Conservation (phyloP, 2,329 filamentous ascomycete species). For the Triangularia setosa region DNA sequence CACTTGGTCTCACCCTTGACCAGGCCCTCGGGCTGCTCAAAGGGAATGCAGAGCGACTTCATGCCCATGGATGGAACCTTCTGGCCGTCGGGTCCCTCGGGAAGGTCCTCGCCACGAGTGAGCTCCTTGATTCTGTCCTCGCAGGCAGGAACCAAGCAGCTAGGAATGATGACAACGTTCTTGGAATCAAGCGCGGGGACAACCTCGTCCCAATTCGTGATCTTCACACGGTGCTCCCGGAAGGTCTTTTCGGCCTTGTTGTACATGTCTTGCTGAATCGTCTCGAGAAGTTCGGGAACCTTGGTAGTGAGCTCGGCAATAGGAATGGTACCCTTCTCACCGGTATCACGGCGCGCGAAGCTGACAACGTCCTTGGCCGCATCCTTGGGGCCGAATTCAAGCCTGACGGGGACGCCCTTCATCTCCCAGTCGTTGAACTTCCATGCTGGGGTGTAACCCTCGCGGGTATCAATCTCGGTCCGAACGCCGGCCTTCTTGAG, state of each 20-base stretch:
- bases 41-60: constrained; percentile 71
- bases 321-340: constrained; percentile 75
- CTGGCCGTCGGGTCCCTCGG: constrained; percentile 46
- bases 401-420: constrained; percentile 86
- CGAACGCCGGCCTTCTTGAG: constrained; percentile 73
- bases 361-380: constrained; percentile 80
- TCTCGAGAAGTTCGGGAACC: constrained; percentile 78
- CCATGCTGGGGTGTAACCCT: constrained; percentile 90
- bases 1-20: constrained; percentile 83
- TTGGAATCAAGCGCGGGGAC: constrained; percentile 84
- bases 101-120: not conserved
- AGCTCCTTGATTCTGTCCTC: constrained; percentile 52
- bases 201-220: constrained; percentile 88
- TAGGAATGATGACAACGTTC: constrained; percentile 89
- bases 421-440: constrained; percentile 99
- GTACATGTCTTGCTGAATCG: constrained; percentile 81
- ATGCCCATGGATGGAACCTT: constrained; percentile 57
- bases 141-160: constrained; percentile 72
- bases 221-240: constrained; percentile 71
- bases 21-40: constrained; percentile 76
- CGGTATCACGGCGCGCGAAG: constrained; percentile 81
- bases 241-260: constrained; percentile 73
- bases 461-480: constrained; percentile 76
- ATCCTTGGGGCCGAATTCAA: constrained; percentile 96
- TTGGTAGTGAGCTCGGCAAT: constrained; percentile 69